Base-by-base conservation (phyloP, 164 flowering plant genomes). In the Hamamelis virginiana region DNA sequence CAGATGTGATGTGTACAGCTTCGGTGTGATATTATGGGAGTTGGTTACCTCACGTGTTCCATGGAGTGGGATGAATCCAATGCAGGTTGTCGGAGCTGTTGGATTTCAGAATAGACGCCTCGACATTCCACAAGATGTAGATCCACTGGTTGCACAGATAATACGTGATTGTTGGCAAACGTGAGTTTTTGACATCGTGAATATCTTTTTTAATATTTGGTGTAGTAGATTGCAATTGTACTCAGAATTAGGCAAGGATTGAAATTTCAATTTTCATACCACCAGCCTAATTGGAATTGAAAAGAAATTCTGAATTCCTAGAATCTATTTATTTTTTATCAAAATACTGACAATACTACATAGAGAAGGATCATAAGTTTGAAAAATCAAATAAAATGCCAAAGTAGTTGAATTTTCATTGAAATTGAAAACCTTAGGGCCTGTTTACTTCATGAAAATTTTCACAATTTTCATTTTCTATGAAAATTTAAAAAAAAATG, bases 71-170 rank as follows among this genome's bases (percentile, higher is more conserved):
- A 78, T 92, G 90, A 92, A 95, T 78, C 92, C 97, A 44, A 92
- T 95, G 97, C 99, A 95, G 72, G 99, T 95, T 53, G 97, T 95
- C 72, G 99, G 99, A 78, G 99, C 97, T 70, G 97, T 95, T 62
- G 99, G 99, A 18, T 92, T 91, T 75, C 99, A 95, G 51, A 82
- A 90, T 71, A 85, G 92, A 68, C 94, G 89, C 51, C 97, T 92
- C 53, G 96, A 89, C 51, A 90, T 95, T 66, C 97, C 97, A 10
- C 83, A 80, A 46, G 82, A 85, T 19, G 80, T 92, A 68, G 92
- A 95, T 76, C 91, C 97, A 65, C 64, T 66, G 53, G 89, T 87
- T 74, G 93, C 90, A 19, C 83, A 90, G 77, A 84, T 91, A 46
- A 95, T 95, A 60, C 71, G 69, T 19, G 97, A 95, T 71, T 95